These are phyloP conservation scores for Penicillium silybi DNA, from an alignment of 495 filamentous ascomycete species.

Conservation along the genomic window DNA sequence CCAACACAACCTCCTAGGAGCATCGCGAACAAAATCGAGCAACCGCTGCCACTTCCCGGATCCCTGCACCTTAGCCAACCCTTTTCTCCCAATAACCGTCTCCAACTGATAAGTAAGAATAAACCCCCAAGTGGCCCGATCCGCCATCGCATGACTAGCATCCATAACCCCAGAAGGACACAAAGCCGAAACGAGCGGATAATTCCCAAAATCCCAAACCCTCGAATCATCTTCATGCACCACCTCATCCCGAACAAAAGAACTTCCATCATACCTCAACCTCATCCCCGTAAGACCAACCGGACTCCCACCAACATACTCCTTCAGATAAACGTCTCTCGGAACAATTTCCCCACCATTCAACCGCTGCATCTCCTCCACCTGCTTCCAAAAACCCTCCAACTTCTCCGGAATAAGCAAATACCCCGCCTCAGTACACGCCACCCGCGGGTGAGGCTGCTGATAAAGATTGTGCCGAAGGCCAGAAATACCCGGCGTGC, in stretches of 20 bases:
- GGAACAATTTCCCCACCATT: conserved; percentile 4
- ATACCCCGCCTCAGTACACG: neutral
- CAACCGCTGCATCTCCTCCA: neutral
- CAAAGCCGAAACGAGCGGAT: conserved; percentile 13
- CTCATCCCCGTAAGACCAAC: conserved; percentile 15
- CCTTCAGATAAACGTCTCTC: conserved; percentile 14
- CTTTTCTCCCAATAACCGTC: conserved; percentile 5
- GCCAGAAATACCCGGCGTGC: neutral
- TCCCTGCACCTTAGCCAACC: neutral
- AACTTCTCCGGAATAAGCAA: neutral
- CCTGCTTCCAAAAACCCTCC: neutral
- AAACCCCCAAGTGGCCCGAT: conserved; percentile 16
- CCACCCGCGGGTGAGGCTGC: neutral
- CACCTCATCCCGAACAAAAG: conserved; percentile 9
- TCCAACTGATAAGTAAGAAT: conserved; percentile 18
- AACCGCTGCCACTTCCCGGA: conserved; percentile 10
- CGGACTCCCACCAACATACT: conserved; percentile 22
- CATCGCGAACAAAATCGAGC: conserved; percentile 13
- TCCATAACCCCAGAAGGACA: conserved; percentile 11
- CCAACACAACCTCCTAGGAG: conserved; percentile 12
- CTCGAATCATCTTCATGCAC: conserved; percentile 19
- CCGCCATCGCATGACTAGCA: conserved; percentile 15
- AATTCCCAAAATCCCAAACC: conserved; percentile 14
- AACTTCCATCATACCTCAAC: conserved; percentile 1
- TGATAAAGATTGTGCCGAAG: neutral